Conservation (phyloP, 1,139 yeast genomes). For the Diutina ranongensis region DNA sequence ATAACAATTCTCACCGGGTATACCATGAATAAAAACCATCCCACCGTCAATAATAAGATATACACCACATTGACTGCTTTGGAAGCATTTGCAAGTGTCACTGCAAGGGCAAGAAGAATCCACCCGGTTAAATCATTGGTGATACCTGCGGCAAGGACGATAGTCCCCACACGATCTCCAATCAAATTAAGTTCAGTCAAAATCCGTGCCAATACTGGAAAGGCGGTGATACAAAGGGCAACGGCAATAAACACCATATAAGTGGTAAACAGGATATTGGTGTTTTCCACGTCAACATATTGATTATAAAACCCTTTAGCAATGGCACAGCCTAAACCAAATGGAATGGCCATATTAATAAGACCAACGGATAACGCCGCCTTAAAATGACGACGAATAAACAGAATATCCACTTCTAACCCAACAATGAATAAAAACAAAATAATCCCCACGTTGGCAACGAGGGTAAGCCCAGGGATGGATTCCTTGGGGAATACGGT, state of each 20-base stretch:
- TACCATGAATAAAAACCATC: conserved; percentile 51
- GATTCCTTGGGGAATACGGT: conserved; percentile 54
- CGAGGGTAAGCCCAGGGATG: conserved; percentile 49
- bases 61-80: conserved; percentile 58
- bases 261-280: conserved; percentile 48
- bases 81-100: conserved; percentile 65
- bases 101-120: conserved; percentile 64
- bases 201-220: conserved; percentile 74
- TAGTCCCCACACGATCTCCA: conserved; percentile 65
- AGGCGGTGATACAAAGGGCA: conserved; percentile 73
- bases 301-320: conserved; percentile 54
- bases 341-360: conserved; percentile 62
- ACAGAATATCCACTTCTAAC: conserved; percentile 59
- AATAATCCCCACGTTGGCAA: conserved; percentile 65
- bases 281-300: conserved; percentile 23
- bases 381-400: conserved; percentile 44
- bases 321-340: conserved; percentile 65
- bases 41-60: conserved; percentile 50
- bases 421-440: conserved; percentile 67
- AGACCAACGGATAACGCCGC: conserved; percentile 60
- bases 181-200: conserved; percentile 59
- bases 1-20: conserved; percentile 45
- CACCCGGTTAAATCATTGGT: conserved; percentile 74
- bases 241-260: conserved; percentile 70
- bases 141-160: conserved; percentile 73